Evolutionary conservation across 1,284 basidiomycete genomes (phyloP).

Genomic region (Limonomyces culmigenus): DNA sequence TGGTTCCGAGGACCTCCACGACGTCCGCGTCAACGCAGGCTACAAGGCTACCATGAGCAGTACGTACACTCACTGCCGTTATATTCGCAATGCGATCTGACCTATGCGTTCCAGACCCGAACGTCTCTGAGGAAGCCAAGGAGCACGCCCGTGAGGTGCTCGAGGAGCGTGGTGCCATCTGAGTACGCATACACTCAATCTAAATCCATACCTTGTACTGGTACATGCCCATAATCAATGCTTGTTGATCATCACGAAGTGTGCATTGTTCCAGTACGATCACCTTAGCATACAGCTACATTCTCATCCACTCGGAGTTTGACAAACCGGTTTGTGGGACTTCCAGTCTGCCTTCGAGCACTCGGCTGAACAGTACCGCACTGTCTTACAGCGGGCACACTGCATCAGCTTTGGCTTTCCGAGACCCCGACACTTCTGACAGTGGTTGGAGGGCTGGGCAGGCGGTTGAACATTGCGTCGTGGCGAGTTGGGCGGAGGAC

Average conservation of each 20-base stretch:
- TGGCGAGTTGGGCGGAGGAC: slow-evolving; percentile 1
- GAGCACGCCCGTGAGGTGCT: slow-evolving; percentile 20
- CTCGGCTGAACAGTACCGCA: slow-evolving; percentile 6
- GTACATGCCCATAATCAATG: too few relatives aligned
- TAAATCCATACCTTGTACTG: too few relatives aligned
- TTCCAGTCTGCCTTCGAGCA: slow-evolving; percentile 9
- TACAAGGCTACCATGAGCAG: slow-evolving; percentile 3
- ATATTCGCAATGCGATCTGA: slow-evolving; percentile 9
- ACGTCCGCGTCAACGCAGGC: slow-evolving; percentile 1
- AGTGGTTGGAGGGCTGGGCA: slow-evolving; percentile 4
- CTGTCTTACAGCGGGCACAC: slow-evolving; percentile 13
- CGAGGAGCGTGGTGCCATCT: slow-evolving; percentile 13
- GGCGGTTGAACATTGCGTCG: neutral
- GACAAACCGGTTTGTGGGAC: too few relatives aligned
- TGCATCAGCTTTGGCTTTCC: slow-evolving; percentile 13
- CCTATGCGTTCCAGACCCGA: neutral
- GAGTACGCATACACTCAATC: too few relatives aligned
- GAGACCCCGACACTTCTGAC: slow-evolving; percentile 13
- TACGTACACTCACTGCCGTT: slow-evolving; percentile 10
- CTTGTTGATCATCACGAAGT: too few relatives aligned
- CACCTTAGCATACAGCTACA: too few relatives aligned
- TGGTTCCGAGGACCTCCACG: slow-evolving; percentile 2
- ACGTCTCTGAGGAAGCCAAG: too few relatives aligned
- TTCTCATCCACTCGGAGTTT: too few relatives aligned
- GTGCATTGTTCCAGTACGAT: too few relatives aligned